A percentile compares a stretch with the other conserved stretches of the same genome.
These are phyloP conservation scores for Shiraia sp. DNA, from an alignment of 2,329 filamentous ascomycete genomes.

Conservation along the genomic window DNA sequence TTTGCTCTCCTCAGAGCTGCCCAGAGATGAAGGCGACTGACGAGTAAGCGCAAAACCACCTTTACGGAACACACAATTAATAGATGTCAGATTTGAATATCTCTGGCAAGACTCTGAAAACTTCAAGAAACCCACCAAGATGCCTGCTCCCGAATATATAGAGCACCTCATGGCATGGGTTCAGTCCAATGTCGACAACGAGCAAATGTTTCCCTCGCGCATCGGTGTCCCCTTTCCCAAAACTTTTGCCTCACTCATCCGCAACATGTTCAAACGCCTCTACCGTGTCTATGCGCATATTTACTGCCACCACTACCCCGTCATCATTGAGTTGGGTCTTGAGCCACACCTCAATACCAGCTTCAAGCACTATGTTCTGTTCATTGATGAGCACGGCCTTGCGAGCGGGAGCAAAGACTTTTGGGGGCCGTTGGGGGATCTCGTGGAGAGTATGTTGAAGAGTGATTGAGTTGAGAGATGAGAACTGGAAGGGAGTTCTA, in stretches of 20 bases:
- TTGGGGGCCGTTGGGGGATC: conserved; percentile 91
- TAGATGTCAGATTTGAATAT: conserved; percentile 78
- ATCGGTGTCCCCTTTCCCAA: conserved; percentile 93
- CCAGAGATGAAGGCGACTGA: conserved; percentile 99
- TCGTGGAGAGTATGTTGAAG: conserved; percentile 96
- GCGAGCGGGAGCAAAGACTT: conserved; percentile 89
- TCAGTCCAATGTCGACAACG: conserved; percentile 92
- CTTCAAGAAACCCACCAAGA: conserved; percentile 95
- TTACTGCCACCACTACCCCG: conserved; percentile 97
- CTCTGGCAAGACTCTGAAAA: conserved; percentile 96
- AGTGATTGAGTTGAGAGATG: conserved; percentile 65
- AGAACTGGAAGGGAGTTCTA: not conserved
- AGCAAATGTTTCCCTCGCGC: conserved; percentile 90
- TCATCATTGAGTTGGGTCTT: conserved; percentile 90
- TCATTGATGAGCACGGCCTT: conserved; percentile 93
- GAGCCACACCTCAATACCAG: conserved; percentile 98
- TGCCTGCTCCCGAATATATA: conserved; percentile 95
- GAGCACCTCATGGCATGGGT: conserved; percentile 98
- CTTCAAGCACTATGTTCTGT: conserved; percentile 99
- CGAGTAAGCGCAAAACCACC: conserved; percentile 63
- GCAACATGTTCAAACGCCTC: conserved; percentile 99
- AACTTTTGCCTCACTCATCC: conserved; percentile 88
- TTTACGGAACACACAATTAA: conserved; percentile 4
- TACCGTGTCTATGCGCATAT: conserved; percentile 98
- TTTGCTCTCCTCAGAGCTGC: conserved; percentile 95